Conservation (phyloP, 148 eudicot species). For the Rheum nobile region DNA sequence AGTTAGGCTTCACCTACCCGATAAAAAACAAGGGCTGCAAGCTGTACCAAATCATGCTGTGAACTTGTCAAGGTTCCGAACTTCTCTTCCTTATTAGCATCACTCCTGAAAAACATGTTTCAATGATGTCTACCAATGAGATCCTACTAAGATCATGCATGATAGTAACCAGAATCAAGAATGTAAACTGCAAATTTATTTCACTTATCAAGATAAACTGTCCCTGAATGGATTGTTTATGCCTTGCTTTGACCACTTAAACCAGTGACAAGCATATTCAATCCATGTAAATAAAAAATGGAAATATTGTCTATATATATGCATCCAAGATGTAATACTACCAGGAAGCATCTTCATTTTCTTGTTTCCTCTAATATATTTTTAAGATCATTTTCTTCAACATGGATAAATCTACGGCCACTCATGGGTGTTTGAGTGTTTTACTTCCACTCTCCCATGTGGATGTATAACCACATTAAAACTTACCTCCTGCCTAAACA, state of each 20-base stretch:
- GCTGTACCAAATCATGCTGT: slow-evolving; percentile 58
- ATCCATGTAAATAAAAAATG: neutral
- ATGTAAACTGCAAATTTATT: neutral
- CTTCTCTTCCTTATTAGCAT: slow-evolving; percentile 59
- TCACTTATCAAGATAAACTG: neutral
- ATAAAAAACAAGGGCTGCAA: slow-evolving; percentile 75
- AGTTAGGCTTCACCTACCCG: slow-evolving; percentile 40
- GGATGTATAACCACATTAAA: neutral
- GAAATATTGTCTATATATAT: neutral
- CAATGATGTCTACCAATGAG: neutral
- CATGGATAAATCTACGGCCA: neutral
- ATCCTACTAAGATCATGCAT: neutral
- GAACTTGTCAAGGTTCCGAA: slow-evolving; percentile 52
- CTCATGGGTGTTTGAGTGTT: neutral
- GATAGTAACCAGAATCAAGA: neutral
- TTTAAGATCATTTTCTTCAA: neutral
- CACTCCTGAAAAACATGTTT: slow-evolving; percentile 34
- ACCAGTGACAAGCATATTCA: neutral
- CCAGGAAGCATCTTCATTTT: neutral
- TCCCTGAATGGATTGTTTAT: neutral
- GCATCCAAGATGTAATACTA: neutral
- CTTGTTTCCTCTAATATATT: neutral
- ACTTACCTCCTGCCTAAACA: neutral
- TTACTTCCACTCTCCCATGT: neutral
- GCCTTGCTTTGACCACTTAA: neutral